Evolutionary conservation across 164 flowering plant genomes (phyloP).

Genomic region (Liriodendron chinense): DNA sequence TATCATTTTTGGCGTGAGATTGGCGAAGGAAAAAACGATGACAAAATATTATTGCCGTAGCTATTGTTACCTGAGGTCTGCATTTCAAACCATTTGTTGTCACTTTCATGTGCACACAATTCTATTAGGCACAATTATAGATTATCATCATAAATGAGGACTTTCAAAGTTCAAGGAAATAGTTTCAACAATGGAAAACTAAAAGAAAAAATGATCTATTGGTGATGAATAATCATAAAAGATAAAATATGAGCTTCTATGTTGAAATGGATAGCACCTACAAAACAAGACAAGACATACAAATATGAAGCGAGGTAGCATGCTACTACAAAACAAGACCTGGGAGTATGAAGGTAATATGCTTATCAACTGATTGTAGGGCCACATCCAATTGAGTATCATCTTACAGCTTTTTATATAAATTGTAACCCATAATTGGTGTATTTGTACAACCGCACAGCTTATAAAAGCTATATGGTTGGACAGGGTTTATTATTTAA

Average conservation of each 20-base stretch:
- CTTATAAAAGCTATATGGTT: no score
- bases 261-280: background rate
- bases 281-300: background rate
- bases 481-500: no score
- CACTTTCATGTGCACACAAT: background rate
- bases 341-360: no score
- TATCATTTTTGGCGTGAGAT: slow-evolving; percentile 79
- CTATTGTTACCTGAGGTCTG: slow-evolving; percentile 90
- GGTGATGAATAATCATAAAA: background rate
- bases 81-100: slow-evolving; percentile 19
- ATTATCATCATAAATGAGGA: background rate
- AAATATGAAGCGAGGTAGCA: background rate
- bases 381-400: no score
- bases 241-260: no score
- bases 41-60: slow-evolving; percentile 77
- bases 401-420: no score
- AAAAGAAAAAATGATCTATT: background rate
- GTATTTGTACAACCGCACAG: no score
- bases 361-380: no score
- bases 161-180: no score
- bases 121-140: background rate
- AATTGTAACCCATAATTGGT: no score
- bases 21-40: slow-evolving; percentile 84
- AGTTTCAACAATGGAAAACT: background rate
- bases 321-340: background rate